These are phyloP conservation scores for Monosporascus sp. DNA, from an alignment of 2,329 filamentous ascomycete genomes.

Conservation along the genomic window DNA sequence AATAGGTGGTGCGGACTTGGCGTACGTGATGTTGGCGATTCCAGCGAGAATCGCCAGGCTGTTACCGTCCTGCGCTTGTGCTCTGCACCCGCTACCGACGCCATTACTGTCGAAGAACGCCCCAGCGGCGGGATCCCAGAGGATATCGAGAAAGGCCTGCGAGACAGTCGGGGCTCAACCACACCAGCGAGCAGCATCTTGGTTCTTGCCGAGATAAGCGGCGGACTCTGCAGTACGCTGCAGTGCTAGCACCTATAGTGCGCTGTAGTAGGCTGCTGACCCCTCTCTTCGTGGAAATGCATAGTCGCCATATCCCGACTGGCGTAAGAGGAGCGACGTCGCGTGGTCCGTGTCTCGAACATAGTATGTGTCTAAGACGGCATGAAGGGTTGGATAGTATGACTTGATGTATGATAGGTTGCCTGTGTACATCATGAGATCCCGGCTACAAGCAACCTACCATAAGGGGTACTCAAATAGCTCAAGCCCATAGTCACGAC, in stretches of 20 bases:
- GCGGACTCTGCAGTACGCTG: slow-evolving; percentile 39
- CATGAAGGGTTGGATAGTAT: slow-evolving; percentile 36
- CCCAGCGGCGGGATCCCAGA: slow-evolving; percentile 36
- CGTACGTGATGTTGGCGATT: slow-evolving; percentile 23
- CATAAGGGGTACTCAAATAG: slow-evolving; percentile 49
- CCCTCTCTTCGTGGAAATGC: slow-evolving; percentile 44
- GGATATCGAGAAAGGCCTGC: slow-evolving; percentile 29
- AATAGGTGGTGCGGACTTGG: slow-evolving; percentile 35
- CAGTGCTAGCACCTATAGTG: slow-evolving; percentile 43
- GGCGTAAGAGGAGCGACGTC: slow-evolving; percentile 38
- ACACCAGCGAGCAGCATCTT: slow-evolving; percentile 36
- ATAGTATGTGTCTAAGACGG: slow-evolving; percentile 42
- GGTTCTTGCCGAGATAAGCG: slow-evolving; percentile 18
- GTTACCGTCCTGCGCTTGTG: slow-evolving; percentile 48
- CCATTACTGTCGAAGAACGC: slow-evolving; percentile 42
- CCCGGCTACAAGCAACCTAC: slow-evolving; percentile 45
- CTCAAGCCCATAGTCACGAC: slow-evolving; percentile 39
- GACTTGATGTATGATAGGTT: slow-evolving; percentile 34
- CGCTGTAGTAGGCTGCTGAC: slow-evolving; percentile 47
- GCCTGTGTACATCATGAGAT: slow-evolving; percentile 45
- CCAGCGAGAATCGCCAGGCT: slow-evolving; percentile 39
- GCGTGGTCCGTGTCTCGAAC: slow-evolving; percentile 32
- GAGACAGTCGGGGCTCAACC: slow-evolving; percentile 30
- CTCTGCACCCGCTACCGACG: slow-evolving; percentile 20
- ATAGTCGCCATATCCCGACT: slow-evolving; percentile 43